Conservation (phyloP, 225 moss, liverwort and hornwort genomes). For the Straminergon stramineum region DNA sequence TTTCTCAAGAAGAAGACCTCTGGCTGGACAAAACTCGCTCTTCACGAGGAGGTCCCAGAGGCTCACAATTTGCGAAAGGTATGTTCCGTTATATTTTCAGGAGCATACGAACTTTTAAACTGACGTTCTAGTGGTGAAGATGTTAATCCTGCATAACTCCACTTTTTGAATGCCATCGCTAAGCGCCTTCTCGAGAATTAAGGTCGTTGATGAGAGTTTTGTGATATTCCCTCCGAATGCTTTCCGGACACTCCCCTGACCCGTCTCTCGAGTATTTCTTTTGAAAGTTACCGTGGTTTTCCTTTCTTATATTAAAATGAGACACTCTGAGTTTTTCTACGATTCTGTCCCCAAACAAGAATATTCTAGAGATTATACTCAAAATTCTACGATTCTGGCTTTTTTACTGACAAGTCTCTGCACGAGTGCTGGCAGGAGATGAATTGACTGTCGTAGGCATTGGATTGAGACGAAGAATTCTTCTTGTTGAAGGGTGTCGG, state of each 20-base stretch:
- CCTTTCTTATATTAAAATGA: not conserved
- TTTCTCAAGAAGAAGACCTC: conserved; percentile 64
- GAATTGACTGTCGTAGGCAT: conserved; percentile 39
- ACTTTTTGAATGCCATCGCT: not conserved
- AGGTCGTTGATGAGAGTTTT: not conserved
- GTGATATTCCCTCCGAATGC: not conserved
- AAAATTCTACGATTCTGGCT: not conserved
- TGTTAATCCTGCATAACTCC: not conserved
- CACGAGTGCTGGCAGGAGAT: conserved; percentile 36
- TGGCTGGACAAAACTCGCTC: conserved; percentile 72
- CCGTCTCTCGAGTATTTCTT: not conserved
- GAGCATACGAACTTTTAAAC: not conserved
- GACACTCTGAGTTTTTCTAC: not conserved
- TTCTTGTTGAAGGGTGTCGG: conserved; percentile 82
- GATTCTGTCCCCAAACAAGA: not conserved
- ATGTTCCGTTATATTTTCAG: not conserved
- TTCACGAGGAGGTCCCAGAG: conserved; percentile 31
- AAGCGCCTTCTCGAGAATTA: not conserved
- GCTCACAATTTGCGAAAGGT: conserved; percentile 51
- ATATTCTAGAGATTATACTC: not conserved
- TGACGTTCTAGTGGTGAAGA: not conserved
- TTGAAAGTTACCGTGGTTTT: not conserved
- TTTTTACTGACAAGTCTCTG: conserved; percentile 1
- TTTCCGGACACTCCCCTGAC: not conserved
- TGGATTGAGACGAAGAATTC: conserved; percentile 82